Conservation (phyloP, 805 yeast species). For the baker's yeast (Saccharomyces cerevisiae) region DNA sequence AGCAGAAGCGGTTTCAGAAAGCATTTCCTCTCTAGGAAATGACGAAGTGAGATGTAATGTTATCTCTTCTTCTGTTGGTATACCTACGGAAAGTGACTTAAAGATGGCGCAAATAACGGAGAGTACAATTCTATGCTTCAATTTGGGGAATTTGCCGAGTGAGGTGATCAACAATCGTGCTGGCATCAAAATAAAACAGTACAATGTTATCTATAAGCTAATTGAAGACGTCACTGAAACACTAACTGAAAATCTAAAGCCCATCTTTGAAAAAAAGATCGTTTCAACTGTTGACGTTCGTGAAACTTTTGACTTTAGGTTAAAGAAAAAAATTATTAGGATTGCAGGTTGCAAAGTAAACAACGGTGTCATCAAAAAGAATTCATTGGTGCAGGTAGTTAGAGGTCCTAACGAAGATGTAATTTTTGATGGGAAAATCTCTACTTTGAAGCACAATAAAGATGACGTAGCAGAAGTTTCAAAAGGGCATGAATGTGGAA, state of each 20-base stretch:
- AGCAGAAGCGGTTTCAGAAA: slow-evolving; percentile 83
- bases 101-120: slow-evolving; percentile 60
- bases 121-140: slow-evolving; percentile 74
- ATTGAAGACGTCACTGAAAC: slow-evolving; percentile 73
- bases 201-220: slow-evolving; percentile 78
- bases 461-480: slow-evolving; percentile 69
- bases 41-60: slow-evolving; percentile 70
- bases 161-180: slow-evolving; percentile 52
- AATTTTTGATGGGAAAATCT: slow-evolving; percentile 48
- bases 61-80: slow-evolving; percentile 69
- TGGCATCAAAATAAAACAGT: slow-evolving; percentile 48
- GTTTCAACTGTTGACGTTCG: slow-evolving; percentile 61
- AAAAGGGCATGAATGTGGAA: slow-evolving; percentile 88
- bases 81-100: slow-evolving; percentile 58
- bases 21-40: slow-evolving; percentile 76
- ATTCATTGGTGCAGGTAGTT: slow-evolving; percentile 48
- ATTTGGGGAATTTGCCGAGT: slow-evolving; percentile 52
- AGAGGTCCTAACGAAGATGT: slow-evolving; percentile 39
- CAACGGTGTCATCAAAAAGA: slow-evolving; percentile 57
- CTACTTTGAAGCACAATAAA: slow-evolving; percentile 72
- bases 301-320: slow-evolving; percentile 62
- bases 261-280: slow-evolving; percentile 57
- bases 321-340: slow-evolving; percentile 45
- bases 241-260: slow-evolving; percentile 52
- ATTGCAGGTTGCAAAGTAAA: slow-evolving; percentile 85